These are phyloP conservation scores for Curvularia verruculosa DNA, from an alignment of 2,329 filamentous ascomycete genomes.

Conservation along the genomic window DNA sequence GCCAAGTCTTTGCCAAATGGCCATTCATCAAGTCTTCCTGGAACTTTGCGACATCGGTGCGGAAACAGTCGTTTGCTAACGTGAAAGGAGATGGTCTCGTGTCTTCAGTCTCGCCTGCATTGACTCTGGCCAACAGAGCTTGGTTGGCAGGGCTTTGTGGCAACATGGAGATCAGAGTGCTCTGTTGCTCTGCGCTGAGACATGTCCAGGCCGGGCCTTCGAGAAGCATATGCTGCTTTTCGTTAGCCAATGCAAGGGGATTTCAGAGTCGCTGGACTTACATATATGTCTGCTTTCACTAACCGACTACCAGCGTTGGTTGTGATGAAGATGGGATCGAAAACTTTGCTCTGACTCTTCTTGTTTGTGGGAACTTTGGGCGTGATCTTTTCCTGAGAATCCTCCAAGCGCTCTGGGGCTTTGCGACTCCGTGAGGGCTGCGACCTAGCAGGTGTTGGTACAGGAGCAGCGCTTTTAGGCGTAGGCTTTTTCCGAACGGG, in stretches of 20 bases:
- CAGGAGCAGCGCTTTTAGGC: constrained; percentile 12
- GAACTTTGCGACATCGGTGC: constrained; percentile 61
- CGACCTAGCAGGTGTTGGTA: constrained; percentile 17
- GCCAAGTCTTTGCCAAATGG: constrained; percentile 63
- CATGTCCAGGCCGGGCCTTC: constrained; percentile 38
- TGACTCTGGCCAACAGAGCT: constrained; percentile 22
- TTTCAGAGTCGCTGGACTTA: constrained; percentile 6
- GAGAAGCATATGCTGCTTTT: constrained; percentile 39
- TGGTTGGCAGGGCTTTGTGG: constrained; percentile 24
- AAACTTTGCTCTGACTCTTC: constrained; percentile 28
- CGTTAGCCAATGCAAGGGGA: constrained; percentile 3
- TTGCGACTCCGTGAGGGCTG: constrained; percentile 38
- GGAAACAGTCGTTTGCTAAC: constrained; percentile 54
- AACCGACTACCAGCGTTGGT: constrained; percentile 41
- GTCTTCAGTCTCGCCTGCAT: constrained; percentile 19
- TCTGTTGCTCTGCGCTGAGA: constrained; percentile 32
- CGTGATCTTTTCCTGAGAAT: constrained; percentile 15
- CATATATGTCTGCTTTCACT: constrained; percentile 41
- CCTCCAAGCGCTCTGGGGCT: constrained; percentile 33
- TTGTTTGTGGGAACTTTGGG: constrained; percentile 17
- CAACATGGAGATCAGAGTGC: constrained; percentile 31
- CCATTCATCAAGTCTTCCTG: constrained; percentile 63
- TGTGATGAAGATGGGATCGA: constrained; percentile 40
- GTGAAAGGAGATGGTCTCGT: constrained; percentile 34
- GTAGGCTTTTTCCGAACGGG: constrained; percentile 9